Base-by-base conservation (phyloP, 352 stramenopile genomes). In the Phytopythium chamaehyphon region DNA sequence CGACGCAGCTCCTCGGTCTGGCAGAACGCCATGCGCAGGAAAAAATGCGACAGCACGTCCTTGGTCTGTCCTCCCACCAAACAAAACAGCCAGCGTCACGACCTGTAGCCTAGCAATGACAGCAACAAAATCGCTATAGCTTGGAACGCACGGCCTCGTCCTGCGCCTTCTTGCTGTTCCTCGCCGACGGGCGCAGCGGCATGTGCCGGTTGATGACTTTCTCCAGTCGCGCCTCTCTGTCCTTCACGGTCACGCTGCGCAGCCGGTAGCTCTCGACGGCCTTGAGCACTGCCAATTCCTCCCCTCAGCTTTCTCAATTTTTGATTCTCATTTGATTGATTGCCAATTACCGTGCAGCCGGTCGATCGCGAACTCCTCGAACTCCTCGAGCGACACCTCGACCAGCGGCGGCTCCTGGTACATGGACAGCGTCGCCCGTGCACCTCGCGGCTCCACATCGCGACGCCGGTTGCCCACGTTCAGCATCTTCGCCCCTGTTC, bases 291-390 rank as follows among this genome's bases (percentile, higher is more conserved):
- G 46, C 67, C 69, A 45, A 9, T 16, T n/a, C n/a, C n/a, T n/a
- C n/a, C n/a, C n/a, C n/a, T n/a, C n/a, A n/a, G n/a, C n/a, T n/a
- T n/a, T n/a, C n/a, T n/a, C n/a, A n/a, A n/a, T n/a, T n/a, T n/a
- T n/a, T n/a, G n/a, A n/a, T n/a, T n/a, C n/a, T n/a, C n/a, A n/a
- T n/a, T 15, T 24, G 47, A 44, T 3, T 35, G 31, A 2, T 10
- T 19, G 31, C 15, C 28, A 4, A 45, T 54, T 51, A 88, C 86
- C 68, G 39, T 98, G 91, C 62, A 99, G 75, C 4, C 97, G 75
- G 57, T 98, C 94, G 45, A 99, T 93, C 5, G 97, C 95, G 67
- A 97, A 98, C 46, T 97, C 82, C 70, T 99, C 96, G 83, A 99
- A 99, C 61, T 99, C 91, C 64, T 99, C 96, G 33, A 99, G 69